A percentile compares a stretch with the other conserved stretches of the same genome.
These are phyloP conservation scores for Ministeria vibrans DNA, from an alignment of 78 protist species.

Conservation along the genomic window DNA sequence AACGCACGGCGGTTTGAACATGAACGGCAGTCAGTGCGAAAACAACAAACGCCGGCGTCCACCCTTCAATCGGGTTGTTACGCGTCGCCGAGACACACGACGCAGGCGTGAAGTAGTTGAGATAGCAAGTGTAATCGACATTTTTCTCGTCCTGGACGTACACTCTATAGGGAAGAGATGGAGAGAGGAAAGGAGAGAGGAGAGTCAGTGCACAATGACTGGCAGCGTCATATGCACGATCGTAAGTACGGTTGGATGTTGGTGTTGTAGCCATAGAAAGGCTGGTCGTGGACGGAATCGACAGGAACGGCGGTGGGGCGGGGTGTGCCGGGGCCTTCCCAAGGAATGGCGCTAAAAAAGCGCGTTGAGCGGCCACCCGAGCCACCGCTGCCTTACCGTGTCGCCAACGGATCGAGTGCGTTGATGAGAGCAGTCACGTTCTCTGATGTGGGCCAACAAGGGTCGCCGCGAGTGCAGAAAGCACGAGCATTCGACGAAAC, in stretches of 20 bases:
- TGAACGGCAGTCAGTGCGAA: neutral
- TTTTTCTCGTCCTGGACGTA: neutral
- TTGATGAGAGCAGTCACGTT: neutral
- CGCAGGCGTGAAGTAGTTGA: neutral
- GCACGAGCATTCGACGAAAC: too few species aligned
- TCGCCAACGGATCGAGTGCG: neutral
- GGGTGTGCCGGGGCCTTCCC: neutral
- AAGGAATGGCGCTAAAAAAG: neutral
- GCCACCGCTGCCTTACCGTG: too few species aligned
- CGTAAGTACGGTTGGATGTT: too few species aligned
- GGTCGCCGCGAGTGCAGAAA: neutral
- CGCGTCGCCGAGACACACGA: neutral
- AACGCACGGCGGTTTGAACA: neutral
- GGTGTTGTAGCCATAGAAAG: neutral
- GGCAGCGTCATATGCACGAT: too few species aligned
- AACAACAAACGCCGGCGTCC: slow-evolving; percentile 2
- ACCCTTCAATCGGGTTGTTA: neutral
- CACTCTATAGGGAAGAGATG: neutral
- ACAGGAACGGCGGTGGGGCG: neutral
- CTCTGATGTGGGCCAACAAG: neutral
- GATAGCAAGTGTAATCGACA: neutral
- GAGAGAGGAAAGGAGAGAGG: too few species aligned
- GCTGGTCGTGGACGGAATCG: neutral
- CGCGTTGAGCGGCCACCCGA: too few species aligned
- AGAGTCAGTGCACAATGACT: too few species aligned